Evolutionary conservation across 768 basidiomycete genomes (phyloP), one percentile per base, ranked within the genome.

Genomic region (Kwoniella botswanensis): DNA sequence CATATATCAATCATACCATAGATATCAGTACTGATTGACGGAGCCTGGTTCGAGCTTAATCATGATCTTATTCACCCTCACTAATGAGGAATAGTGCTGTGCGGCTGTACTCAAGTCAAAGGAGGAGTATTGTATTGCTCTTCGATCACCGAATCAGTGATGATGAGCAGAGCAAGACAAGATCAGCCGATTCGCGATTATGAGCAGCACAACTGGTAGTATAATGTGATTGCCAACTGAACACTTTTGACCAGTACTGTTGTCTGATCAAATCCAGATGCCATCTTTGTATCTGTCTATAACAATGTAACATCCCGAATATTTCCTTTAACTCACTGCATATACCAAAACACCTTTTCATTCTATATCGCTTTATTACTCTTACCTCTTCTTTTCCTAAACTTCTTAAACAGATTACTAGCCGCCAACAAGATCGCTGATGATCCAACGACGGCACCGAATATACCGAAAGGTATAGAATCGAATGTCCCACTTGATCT

Each of bases 381-480:
- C 41, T 65, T 53, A 7, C 22, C 53, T 4, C 9, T 42, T 15
- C 58, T 24, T 12, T 59, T 61, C 41, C 61, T 43, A 24, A 52
- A 69, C 24, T 44, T 54, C 21, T 57, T 63, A 18, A 56, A 17
- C 18, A 50, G 26, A 58, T 52, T 69, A 62, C 44, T 69, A 22
- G 53, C 52, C 46, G 52, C 52, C 6, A 63, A 43, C 22, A 63
- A 57, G 13, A 69, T 29, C 7, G 46, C 50, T 7, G n/a, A 53
- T 21, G 68, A 69, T 5, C 68, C 68, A 17, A 58, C 2, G 11
- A 60, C 41, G 7, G 61, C 50, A 22, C 68, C 61, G 22, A 63
- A 63, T 35, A 69, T 54, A 29, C 68, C 68, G 21, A 67, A 67
- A 18, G 65, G 65, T 42, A 67, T 52, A 46, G 21, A 46, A 44